Evolutionary conservation across 768 basidiomycete genomes (phyloP), one percentile per base, ranked within the genome.

Genomic region (Mycena alexandri): DNA sequence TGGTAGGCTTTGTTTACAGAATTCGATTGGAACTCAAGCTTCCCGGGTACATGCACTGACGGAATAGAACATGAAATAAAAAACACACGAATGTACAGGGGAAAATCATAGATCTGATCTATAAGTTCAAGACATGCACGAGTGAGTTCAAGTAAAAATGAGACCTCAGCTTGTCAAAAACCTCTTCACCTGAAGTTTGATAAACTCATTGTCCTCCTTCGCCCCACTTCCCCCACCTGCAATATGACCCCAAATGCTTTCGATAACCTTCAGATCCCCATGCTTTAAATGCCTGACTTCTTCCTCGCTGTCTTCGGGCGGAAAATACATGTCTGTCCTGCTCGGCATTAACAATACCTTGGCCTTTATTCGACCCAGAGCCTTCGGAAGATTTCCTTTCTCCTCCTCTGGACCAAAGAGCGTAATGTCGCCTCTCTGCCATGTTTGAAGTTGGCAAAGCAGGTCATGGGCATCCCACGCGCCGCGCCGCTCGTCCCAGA

Each of bases 241-340:
- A 19, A 71, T 50, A 64, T 71, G 69, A 3, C 69, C 69, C 69
- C 69, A 71, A 5, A 71, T 67, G 14, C 69, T 71, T 44, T 71
- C 61, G 14, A 71, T 71, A 3, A 71, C 58, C 34, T 63, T 59
- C 16, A 71, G 57, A 21, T 65, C 59, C 11, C 69, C 69, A 29
- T 55, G 8, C 29, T 70, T 54, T 38, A 70, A 14, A 63, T 67
- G 58, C 24, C 56, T 63, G n/a, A 67, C 48, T 41, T 71, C 69
- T 24, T 63, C 61, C 24, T 63, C 61, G 36, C 58, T 67, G 34
- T 71, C 69, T 44, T 71, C 65, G 0, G 69, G 65, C 17, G 65
- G 69, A 41, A 71, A 71, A 24, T 71, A 71, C 14, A 71, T 43
- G 21, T 71, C 69, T 5, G 44, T 67, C 11, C 69, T 65, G 50